Conservation (phyloP, 331 rosid species). For the Rosa hybrid region DNA sequence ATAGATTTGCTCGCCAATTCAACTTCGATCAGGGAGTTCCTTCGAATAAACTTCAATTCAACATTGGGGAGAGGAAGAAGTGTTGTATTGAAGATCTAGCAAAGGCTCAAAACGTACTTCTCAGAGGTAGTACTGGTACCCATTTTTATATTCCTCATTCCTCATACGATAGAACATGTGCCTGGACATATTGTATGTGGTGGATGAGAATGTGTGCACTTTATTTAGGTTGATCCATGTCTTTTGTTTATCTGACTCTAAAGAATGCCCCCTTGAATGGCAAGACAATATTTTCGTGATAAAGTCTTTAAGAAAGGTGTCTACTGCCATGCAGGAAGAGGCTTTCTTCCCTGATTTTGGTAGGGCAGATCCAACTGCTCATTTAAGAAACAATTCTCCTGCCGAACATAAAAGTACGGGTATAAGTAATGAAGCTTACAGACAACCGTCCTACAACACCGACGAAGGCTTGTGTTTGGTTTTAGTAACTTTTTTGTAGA, state of each 20-base stretch:
- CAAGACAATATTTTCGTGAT: too few relatives aligned
- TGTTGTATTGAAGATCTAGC: background rate
- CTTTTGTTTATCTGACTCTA: background rate
- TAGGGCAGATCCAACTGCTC: too few relatives aligned
- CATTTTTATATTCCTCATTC: background rate
- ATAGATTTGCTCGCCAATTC: background rate
- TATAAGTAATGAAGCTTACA: too few relatives aligned
- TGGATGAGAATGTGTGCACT: background rate
- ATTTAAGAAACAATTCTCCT: too few relatives aligned
- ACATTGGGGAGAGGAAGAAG: accelerated
- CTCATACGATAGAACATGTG: background rate
- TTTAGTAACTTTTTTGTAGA: too few relatives aligned
- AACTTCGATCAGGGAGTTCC: background rate
- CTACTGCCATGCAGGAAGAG: too few relatives aligned
- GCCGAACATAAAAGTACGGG: too few relatives aligned
- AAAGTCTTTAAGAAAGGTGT: too few relatives aligned
- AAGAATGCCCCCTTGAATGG: background rate
- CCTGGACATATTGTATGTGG: background rate
- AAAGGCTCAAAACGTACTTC: background rate
- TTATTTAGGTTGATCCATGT: background rate
- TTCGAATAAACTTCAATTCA: background rate
- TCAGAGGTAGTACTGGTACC: background rate
- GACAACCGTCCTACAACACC: too few relatives aligned
- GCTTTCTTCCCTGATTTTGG: too few relatives aligned
- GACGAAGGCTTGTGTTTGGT: too few relatives aligned